phyloP scores from a whole-genome alignment of 441 rosid species.

The Corymbia citriodora region DNA sequence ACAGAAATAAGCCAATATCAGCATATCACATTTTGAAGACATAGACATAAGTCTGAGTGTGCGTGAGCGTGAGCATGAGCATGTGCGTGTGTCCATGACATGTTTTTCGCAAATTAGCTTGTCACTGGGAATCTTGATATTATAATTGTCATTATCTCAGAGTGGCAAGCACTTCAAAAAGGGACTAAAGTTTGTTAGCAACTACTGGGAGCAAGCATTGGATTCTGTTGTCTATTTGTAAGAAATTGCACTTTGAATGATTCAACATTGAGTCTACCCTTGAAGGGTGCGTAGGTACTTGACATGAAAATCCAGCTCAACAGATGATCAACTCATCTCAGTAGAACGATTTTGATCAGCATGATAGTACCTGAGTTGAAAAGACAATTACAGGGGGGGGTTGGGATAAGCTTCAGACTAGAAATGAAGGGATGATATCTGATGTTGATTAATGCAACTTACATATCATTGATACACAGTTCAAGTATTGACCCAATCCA shows the following conservation, averaged over 20 bases:
- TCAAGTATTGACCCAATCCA: background rate
- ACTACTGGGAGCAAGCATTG: background rate
- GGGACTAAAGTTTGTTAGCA: background rate
- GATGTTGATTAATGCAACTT: background rate
- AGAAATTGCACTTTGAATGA: background rate
- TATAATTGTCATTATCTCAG: background rate
- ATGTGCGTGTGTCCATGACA: background rate
- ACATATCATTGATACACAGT: background rate
- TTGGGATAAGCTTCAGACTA: background rate
- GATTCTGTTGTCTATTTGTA: background rate
- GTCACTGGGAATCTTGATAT: background rate
- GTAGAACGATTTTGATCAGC: background rate
- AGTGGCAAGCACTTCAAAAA: background rate
- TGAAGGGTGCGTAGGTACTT: background rate
- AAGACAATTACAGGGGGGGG: background rate
- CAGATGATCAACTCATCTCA: background rate
- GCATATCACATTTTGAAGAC: background rate
- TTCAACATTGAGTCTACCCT: background rate
- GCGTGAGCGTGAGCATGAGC: too few relatives aligned
- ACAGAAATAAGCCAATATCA: background rate
- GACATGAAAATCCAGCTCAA: background rate
- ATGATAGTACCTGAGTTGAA: background rate
- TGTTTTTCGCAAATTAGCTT: background rate
- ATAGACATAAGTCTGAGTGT: background rate
- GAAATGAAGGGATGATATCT: background rate